Percentiles rank a stretch among this genome's conserved stretches.
These are phyloP conservation scores for Corynespora cassiicola DNA, from an alignment of 2,329 filamentous ascomycete species.

Conservation along the genomic window DNA sequence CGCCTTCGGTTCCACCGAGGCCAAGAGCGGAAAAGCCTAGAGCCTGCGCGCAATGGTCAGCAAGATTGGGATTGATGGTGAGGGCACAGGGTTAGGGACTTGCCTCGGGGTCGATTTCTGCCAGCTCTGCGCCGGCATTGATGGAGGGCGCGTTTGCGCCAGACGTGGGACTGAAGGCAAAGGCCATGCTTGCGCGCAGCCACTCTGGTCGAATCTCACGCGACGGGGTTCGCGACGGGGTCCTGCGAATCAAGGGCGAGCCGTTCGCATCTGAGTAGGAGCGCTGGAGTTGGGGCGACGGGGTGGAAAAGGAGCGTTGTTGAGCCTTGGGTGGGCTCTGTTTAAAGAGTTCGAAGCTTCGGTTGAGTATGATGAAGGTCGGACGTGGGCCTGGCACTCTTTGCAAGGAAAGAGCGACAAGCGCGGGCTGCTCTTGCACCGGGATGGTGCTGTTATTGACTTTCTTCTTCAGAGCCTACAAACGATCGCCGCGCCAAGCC, in stretches of 20 bases:
- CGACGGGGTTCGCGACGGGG: slow-evolving; percentile 33
- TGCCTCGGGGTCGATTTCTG: slow-evolving; percentile 84
- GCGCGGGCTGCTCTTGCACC: slow-evolving; percentile 12
- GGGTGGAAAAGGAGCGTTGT: slow-evolving; percentile 30
- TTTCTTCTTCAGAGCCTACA: slow-evolving; percentile 7
- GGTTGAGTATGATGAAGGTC: slow-evolving; percentile 24
- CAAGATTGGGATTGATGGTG: too few relatives aligned
- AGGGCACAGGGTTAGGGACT: slow-evolving; percentile 7
- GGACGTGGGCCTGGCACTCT: slow-evolving; percentile 24
- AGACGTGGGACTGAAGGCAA: slow-evolving; percentile 62
- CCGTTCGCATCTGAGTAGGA: slow-evolving; percentile 34
- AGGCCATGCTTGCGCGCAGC: slow-evolving; percentile 62
- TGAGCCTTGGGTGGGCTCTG: slow-evolving; percentile 27
- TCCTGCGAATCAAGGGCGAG: slow-evolving; percentile 26
- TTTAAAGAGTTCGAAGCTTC: slow-evolving; percentile 30
- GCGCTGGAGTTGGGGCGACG: slow-evolving; percentile 20
- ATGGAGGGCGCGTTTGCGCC: slow-evolving; percentile 50
- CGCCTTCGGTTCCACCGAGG: slow-evolving; percentile 65
- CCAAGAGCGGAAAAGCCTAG: slow-evolving; percentile 76
- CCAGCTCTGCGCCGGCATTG: slow-evolving; percentile 70
- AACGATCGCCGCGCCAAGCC: slow-evolving; percentile 10
- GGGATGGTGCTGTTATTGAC: slow-evolving; percentile 22
- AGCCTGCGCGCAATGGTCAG: slow-evolving; percentile 52
- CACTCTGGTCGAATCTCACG: slow-evolving; percentile 34
- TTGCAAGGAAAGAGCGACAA: slow-evolving; percentile 23